These are phyloP conservation scores for Cucurbitaria berberidis DNA, from an alignment of 2,329 filamentous ascomycete species.

Conservation along the genomic window DNA sequence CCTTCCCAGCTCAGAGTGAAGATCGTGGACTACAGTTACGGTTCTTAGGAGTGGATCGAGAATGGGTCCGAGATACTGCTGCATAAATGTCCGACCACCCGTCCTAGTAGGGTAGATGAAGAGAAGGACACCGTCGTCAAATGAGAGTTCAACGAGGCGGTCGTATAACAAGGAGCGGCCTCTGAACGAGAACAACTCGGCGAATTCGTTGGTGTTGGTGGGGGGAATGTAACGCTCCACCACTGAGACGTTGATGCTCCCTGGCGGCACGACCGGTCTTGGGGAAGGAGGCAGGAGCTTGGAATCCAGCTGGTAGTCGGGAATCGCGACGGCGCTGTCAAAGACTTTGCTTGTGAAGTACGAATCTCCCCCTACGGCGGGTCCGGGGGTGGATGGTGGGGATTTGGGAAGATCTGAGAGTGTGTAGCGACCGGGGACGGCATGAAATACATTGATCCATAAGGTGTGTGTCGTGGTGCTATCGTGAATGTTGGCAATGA, in stretches of 20 bases:
- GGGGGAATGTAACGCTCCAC: slow-evolving; percentile 72
- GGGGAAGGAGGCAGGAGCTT: slow-evolving; percentile 59
- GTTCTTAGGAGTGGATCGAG: slow-evolving; percentile 66
- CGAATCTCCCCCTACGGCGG: slow-evolving; percentile 59
- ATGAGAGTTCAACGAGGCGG: slow-evolving; percentile 65
- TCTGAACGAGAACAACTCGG: slow-evolving; percentile 62
- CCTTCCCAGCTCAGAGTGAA: slow-evolving; percentile 63
- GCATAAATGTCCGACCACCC: slow-evolving; percentile 64
- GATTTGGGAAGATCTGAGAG: slow-evolving; percentile 67
- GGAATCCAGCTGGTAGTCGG: slow-evolving; percentile 63
- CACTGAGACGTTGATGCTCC: slow-evolving; percentile 65
- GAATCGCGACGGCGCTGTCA: slow-evolving; percentile 65
- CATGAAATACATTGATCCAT: slow-evolving; percentile 70
- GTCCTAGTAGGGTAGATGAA: slow-evolving; percentile 68
- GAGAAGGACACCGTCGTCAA: slow-evolving; percentile 62
- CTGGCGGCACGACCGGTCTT: slow-evolving; percentile 64
- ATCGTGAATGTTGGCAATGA: slow-evolving; percentile 63
- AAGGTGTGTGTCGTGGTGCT: slow-evolving; percentile 59
- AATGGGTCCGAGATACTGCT: slow-evolving; percentile 65
- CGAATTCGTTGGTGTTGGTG: slow-evolving; percentile 63
- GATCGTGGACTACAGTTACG: slow-evolving; percentile 63
- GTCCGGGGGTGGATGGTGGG: slow-evolving; percentile 65
- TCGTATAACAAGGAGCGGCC: slow-evolving; percentile 65
- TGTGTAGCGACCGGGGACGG: slow-evolving; percentile 66
- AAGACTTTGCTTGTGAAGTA: slow-evolving; percentile 69